These are phyloP conservation scores for Eucalyptus caleyi DNA, from an alignment of 345 rosid genomes.

Conservation along the genomic window DNA sequence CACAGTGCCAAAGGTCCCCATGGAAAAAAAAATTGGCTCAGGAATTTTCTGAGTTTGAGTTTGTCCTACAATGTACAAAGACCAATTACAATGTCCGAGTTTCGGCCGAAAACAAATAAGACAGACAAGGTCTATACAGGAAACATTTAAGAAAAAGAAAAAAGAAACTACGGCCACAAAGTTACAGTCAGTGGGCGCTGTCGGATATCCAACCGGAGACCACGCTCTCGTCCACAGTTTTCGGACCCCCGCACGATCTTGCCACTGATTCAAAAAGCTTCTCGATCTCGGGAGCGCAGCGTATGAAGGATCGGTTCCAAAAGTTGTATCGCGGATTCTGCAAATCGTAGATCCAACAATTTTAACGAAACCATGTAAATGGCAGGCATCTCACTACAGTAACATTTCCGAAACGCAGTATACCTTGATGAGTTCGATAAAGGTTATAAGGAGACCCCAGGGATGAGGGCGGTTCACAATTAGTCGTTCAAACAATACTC, in stretches of 20 bases:
- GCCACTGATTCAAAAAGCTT: constrained; percentile 40
- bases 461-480: constrained; percentile 96
- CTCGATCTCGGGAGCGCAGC: constrained; percentile 46
- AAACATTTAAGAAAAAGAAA: not conserved
- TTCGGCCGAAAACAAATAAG: not conserved
- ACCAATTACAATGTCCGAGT: not conserved
- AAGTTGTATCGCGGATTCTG: constrained; percentile 46
- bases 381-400: not conserved
- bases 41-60: not conserved
- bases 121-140: not conserved
- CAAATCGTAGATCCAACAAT: not conserved
- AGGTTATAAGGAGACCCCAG: constrained; percentile 97
- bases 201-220: constrained; percentile 30
- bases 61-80: not conserved
- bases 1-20: not conserved
- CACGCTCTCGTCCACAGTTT: constrained; percentile 30
- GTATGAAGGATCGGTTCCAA: constrained; percentile 31
- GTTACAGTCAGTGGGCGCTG: constrained; percentile 20
- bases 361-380: not conserved
- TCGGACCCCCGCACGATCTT: constrained; percentile 38
- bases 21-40: not conserved
- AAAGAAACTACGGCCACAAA: not conserved
- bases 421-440: constrained; percentile 97
- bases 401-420: not conserved
- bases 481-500: constrained; percentile 91